Evolutionary conservation across 2,329 filamentous ascomycete species (phyloP), one percentile per base, ranked within the genome.

Genomic region (Colletotrichum agaves): DNA sequence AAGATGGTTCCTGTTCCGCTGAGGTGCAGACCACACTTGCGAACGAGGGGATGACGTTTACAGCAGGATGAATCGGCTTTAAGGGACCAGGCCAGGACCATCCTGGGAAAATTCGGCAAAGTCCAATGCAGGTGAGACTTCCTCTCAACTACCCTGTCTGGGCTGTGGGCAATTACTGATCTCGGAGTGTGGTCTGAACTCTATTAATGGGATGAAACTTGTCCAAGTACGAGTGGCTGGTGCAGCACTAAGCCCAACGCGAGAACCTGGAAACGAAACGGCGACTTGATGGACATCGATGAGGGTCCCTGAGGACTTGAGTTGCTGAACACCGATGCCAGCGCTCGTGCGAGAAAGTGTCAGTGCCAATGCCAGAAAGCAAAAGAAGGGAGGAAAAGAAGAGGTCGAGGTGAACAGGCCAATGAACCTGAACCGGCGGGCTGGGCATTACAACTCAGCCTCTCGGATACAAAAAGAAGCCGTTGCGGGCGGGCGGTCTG

Each of bases 211-310:
- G 17, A 61, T 61, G 47, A 61, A 12, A 6, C 23, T 27, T 27
- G 23, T 27, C 5, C 23, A 27, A 6, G 23, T 27, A 27, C 27
- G 27, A 27, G 27, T 27, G 27, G 27, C 27, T 7, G 35, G 35
- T 37, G 35, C 5, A 13, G 35, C 12, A 37, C 35, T 13, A 37
- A 37, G 27, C 31, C 21, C 33, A 39, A 19, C 31, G 50, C 39
- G 41, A 56, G 27, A 46, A 60, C 13, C 11, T 62, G 49, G 49
- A 67, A 63, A 67, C 63, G 59, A 67, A 56, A 57, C 59, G 37
- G 12, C 53, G 13, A 23, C 15, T 49, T 46, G 44, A 52, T 63
- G 37, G 43, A 37, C 37, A 50, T 67, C 37, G 59, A 52, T 63
- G 63, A n/a, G n/a, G n/a, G n/a, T n/a, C 63, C 60, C 63, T 63